Percentiles rank a stretch among this genome's conserved stretches.
phyloP scores from a whole-genome alignment of 345 rosid species.

The Mangifera indica region DNA sequence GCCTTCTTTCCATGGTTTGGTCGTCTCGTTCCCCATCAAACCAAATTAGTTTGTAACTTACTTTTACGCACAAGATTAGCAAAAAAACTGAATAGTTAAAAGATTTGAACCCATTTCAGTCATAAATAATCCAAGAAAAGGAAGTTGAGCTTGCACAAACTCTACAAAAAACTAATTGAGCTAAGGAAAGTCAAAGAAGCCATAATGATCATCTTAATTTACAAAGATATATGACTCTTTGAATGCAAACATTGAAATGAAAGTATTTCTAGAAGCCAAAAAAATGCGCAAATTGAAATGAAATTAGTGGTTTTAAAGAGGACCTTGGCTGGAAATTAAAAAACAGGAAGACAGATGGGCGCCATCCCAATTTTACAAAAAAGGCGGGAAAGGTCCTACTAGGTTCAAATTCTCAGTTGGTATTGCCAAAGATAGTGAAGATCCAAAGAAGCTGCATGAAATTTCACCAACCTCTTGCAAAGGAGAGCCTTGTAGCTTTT shows the following conservation, averaged over 20 bases:
- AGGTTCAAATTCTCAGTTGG: background rate
- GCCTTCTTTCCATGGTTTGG: too few relatives aligned
- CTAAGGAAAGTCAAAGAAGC: background rate
- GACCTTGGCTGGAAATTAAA: background rate
- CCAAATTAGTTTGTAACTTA: too few relatives aligned
- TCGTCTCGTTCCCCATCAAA: too few relatives aligned
- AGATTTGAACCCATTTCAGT: background rate
- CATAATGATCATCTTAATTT: background rate
- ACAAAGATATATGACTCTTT: background rate
- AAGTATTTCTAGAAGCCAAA: background rate
- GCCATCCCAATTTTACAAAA: background rate
- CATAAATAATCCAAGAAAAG: background rate
- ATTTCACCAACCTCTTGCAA: background rate
- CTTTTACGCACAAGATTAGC: background rate
- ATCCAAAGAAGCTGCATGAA: background rate
- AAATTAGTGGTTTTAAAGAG: background rate
- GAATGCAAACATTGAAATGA: background rate
- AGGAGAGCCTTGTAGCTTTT: background rate
- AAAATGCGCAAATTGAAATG: background rate
- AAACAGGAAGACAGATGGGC: background rate
- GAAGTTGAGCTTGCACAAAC: background rate
- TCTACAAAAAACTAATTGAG: background rate
- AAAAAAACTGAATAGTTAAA: background rate
- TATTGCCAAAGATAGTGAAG: background rate
- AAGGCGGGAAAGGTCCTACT: background rate